These are phyloP conservation scores for Saraca asoca DNA, from an alignment of 331 rosid genomes.

Conservation along the genomic window DNA sequence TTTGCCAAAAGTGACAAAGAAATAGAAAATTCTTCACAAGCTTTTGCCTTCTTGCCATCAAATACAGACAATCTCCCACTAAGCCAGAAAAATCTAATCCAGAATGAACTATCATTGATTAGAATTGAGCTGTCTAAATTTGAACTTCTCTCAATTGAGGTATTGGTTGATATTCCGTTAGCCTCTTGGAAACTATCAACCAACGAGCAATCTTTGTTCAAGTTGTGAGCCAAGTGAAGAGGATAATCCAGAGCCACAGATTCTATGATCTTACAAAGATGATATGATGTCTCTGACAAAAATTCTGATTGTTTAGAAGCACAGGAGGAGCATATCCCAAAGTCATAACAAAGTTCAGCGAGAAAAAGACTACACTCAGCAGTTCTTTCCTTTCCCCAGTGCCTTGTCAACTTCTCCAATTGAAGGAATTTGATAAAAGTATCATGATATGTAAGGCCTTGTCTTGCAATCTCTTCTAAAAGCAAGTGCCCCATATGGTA, in stretches of 20 bases:
- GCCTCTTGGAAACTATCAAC: slow-evolving; percentile 43
- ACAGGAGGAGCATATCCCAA: slow-evolving; percentile 64
- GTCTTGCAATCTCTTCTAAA: slow-evolving; percentile 70
- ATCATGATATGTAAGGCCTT: slow-evolving; percentile 58
- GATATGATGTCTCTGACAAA: slow-evolving; percentile 83
- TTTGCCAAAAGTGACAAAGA: slow-evolving; percentile 71
- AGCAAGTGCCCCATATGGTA: slow-evolving; percentile 84
- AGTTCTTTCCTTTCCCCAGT: slow-evolving; percentile 91
- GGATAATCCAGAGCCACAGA: slow-evolving; percentile 79
- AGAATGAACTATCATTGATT: slow-evolving; percentile 58
- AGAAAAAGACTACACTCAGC: slow-evolving; percentile 81
- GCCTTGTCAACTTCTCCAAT: slow-evolving; percentile 86
- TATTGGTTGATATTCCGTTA: slow-evolving; percentile 39
- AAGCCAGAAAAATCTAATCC: slow-evolving; percentile 91
- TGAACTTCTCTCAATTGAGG: slow-evolving; percentile 37
- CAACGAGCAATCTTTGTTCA: slow-evolving; percentile 40
- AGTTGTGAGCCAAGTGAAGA: slow-evolving; percentile 44
- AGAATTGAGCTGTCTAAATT: slow-evolving; percentile 43
- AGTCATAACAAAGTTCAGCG: slow-evolving; percentile 80
- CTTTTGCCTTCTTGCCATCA: slow-evolving; percentile 80
- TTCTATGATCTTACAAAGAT: slow-evolving; percentile 89
- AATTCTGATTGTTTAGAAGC: slow-evolving; percentile 63
- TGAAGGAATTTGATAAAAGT: slow-evolving; percentile 75
- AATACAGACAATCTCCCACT: slow-evolving; percentile 82
- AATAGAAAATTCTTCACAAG: slow-evolving; percentile 67